Evolutionary conservation across 257 asterid genomes (phyloP).

Genomic region (Asclepias syriaca): DNA sequence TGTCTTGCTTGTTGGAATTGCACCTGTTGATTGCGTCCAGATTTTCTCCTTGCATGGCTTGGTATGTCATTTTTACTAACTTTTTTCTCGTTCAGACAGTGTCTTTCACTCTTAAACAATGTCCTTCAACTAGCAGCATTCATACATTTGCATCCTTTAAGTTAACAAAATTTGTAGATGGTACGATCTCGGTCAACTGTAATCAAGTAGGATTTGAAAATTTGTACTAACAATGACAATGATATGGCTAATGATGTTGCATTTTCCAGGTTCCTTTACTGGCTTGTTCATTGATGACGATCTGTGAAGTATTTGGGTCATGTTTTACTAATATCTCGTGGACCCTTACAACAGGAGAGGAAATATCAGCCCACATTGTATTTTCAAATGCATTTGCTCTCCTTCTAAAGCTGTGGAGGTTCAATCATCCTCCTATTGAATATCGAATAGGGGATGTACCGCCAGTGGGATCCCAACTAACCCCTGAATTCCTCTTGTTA

Average conservation of each 20-base stretch:
- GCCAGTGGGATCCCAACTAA: conserved; percentile 87
- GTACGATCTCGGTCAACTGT: not conserved
- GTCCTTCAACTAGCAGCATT: not conserved
- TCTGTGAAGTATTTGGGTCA: conserved; percentile 90
- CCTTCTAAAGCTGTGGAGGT: conserved; percentile 88
- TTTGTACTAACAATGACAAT: not conserved
- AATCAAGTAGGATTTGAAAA: not conserved
- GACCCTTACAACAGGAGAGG: conserved; percentile 68
- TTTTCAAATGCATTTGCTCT: conserved; percentile 96
- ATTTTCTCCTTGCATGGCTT: conserved; percentile 93
- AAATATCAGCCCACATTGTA: conserved; percentile 74
- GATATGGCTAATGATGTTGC: not conserved
- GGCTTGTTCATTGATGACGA: conserved; percentile 83
- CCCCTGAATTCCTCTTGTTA: conserved; percentile 81
- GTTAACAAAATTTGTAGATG: not conserved
- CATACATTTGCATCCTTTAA: not conserved
- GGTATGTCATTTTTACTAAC: conserved; percentile 37
- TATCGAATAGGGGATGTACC: conserved; percentile 94
- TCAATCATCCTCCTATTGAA: conserved; percentile 89
- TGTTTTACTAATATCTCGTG: conserved; percentile 69
- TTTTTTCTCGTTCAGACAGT: not conserved
- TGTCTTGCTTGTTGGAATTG: conserved; percentile 83
- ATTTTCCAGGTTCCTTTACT: conserved; percentile 86
- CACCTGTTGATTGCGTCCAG: conserved; percentile 91
- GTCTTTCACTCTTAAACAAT: conserved; percentile 1